A percentile compares a stretch with the other conserved stretches of the same genome.
Conservation (phyloP, 2,329 filamentous ascomycete species). For the Sarocladium oryzae region DNA sequence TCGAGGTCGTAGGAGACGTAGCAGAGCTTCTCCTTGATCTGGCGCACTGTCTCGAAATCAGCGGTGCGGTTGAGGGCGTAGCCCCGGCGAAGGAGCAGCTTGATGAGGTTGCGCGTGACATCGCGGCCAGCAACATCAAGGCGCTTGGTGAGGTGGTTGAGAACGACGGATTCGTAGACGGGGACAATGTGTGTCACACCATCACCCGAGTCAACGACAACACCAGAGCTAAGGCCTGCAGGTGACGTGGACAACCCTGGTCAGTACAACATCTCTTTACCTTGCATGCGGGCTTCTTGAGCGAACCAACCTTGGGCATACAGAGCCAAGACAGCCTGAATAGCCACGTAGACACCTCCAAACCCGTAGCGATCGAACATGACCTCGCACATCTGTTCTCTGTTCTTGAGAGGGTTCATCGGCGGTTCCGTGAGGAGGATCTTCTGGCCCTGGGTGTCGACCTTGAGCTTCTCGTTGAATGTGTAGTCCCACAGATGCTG, state of each 20-base stretch:
- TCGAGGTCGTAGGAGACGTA: slow-evolving; percentile 98
- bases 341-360: slow-evolving; percentile 94
- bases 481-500: slow-evolving; percentile 99
- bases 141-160: slow-evolving; percentile 91
- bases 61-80: slow-evolving; percentile 97
- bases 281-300: background rate
- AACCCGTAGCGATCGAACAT: slow-evolving; percentile 99
- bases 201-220: slow-evolving; percentile 98
- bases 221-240: slow-evolving; percentile 69
- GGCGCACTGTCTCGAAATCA: slow-evolving; percentile 96
- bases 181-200: slow-evolving; percentile 98
- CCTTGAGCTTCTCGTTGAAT: slow-evolving; percentile 92
- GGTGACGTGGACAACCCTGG: background rate
- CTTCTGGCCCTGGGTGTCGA: slow-evolving; percentile 87
- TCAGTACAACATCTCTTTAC: background rate
- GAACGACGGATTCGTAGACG: slow-evolving; percentile 94
- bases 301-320: slow-evolving; percentile 79
- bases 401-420: slow-evolving; percentile 95
- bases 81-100: slow-evolving; percentile 83
- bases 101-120: slow-evolving; percentile 97
- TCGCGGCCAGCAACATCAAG: slow-evolving; percentile 95
- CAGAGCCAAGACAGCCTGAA: slow-evolving; percentile 90
- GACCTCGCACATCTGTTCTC: slow-evolving; percentile 96
- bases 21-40: slow-evolving; percentile 99
- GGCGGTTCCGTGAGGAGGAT: slow-evolving; percentile 96